Conservation (phyloP, 2,329 filamentous ascomycete genomes). For the Cladophialophora immunda region DNA sequence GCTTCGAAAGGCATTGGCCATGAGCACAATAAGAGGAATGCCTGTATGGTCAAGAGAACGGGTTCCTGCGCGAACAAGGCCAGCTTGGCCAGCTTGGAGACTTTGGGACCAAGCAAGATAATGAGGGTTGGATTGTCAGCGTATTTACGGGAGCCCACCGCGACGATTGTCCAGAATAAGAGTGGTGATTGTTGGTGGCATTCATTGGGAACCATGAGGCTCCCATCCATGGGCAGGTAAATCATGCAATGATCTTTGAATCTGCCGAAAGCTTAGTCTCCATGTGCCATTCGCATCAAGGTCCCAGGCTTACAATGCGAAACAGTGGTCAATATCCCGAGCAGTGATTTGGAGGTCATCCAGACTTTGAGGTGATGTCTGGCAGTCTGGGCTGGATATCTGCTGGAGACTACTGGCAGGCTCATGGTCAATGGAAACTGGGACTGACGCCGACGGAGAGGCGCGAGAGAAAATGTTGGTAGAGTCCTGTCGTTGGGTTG, state of each 20-base stretch:
- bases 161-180: conserved; percentile 72
- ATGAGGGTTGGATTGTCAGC: conserved; percentile 62
- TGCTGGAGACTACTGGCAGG: neutral
- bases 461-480: neutral
- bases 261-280: conserved; percentile 46
- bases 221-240: conserved; percentile 68
- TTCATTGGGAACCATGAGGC: conserved; percentile 60
- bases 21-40: conserved; percentile 13
- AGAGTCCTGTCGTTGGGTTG: neutral
- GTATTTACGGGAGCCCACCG: conserved; percentile 68
- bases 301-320: conserved; percentile 18
- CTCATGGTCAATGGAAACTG: neutral
- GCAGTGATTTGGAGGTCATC: conserved; percentile 14
- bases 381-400: neutral
- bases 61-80: neutral
- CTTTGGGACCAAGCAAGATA: conserved; percentile 51
- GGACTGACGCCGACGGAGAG: neutral
- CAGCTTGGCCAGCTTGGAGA: conserved; percentile 6
- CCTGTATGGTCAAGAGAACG: conserved; percentile 17
- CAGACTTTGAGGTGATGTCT: conserved; percentile 3
- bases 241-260: conserved; percentile 71
- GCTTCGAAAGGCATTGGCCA: conserved; percentile 21
- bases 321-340: conserved; percentile 21
- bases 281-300: neutral
- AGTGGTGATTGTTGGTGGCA: conserved; percentile 66